These are phyloP conservation scores for Capronia americana DNA, from an alignment of 2,329 filamentous ascomycete species.

Conservation along the genomic window DNA sequence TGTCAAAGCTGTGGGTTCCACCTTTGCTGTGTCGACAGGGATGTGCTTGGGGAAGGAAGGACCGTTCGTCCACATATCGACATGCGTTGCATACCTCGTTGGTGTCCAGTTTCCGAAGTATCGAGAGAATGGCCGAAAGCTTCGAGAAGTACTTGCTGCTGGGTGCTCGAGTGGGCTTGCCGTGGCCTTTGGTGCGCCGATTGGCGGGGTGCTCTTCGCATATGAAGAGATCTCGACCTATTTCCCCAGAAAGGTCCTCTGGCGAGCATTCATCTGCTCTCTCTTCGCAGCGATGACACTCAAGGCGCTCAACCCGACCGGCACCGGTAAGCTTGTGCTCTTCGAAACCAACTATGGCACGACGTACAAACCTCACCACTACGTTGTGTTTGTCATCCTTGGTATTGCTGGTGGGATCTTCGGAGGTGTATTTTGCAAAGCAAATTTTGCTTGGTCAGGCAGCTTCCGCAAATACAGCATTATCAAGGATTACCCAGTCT, in stretches of 20 bases:
- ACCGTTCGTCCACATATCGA: slow-evolving; percentile 67
- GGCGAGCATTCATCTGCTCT: slow-evolving; percentile 65
- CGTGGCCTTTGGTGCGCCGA: slow-evolving; percentile 68
- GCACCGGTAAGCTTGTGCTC: slow-evolving; percentile 65
- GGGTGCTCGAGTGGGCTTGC: slow-evolving; percentile 64
- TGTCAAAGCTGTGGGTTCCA: slow-evolving; percentile 64
- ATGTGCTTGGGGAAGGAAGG: slow-evolving; percentile 69
- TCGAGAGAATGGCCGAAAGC: slow-evolving; percentile 62
- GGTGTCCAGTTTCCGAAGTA: slow-evolving; percentile 63
- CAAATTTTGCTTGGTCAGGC: slow-evolving; percentile 64
- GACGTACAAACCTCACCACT: slow-evolving; percentile 62
- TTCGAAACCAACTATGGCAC: slow-evolving; percentile 67
- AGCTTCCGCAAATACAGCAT: slow-evolving; percentile 59
- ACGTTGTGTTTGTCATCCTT: slow-evolving; percentile 63
- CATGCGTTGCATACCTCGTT: slow-evolving; percentile 63
- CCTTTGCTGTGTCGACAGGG: slow-evolving; percentile 65
- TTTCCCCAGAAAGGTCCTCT: slow-evolving; percentile 65
- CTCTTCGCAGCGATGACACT: slow-evolving; percentile 62
- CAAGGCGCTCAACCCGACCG: slow-evolving; percentile 64
- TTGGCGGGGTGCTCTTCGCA: slow-evolving; percentile 66
- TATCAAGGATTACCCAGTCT: slow-evolving; percentile 63
- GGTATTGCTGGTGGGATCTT: slow-evolving; percentile 65
- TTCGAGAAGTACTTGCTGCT: slow-evolving; percentile 64
- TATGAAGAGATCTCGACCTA: slow-evolving; percentile 68
- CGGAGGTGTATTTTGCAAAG: slow-evolving; percentile 64